phyloP scores from a whole-genome alignment of 2,329 filamentous ascomycete species.

The Teratosphaeria epicoccoides region DNA sequence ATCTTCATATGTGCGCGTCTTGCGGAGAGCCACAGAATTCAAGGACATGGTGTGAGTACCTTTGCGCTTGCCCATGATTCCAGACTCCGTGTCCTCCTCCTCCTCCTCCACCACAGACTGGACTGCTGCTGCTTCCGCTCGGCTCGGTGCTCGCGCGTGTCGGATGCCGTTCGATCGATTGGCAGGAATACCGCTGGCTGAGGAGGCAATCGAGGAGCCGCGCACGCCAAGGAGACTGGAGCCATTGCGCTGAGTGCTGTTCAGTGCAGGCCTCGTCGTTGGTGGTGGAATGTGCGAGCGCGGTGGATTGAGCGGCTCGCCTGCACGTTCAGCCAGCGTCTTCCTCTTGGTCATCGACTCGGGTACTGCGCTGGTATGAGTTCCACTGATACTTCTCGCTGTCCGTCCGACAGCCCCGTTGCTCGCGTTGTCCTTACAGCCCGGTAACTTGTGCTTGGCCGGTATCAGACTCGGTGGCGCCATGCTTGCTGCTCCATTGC shows the following conservation, averaged over 20 bases:
- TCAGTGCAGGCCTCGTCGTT: conserved; percentile 3
- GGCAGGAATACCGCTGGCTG: conserved; percentile 35
- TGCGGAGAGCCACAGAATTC: conserved; percentile 25
- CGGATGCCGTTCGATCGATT: conserved; percentile 33
- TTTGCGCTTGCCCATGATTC: conserved; percentile 31
- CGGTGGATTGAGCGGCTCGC: conserved; percentile 30
- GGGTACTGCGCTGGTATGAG: conserved; percentile 23
- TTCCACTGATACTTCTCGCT: not conserved
- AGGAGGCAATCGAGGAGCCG: conserved; percentile 32
- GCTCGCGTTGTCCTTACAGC: conserved; percentile 29
- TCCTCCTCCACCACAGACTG: conserved; percentile 11
- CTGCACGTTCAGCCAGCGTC: conserved; percentile 39
- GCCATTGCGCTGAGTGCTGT: not conserved
- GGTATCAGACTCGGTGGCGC: conserved; percentile 8
- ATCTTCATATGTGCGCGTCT: conserved; percentile 23
- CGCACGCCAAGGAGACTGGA: conserved; percentile 30
- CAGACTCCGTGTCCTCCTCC: conserved; percentile 26
- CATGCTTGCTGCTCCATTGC: conserved; percentile 23
- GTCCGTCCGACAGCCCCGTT: not conserved
- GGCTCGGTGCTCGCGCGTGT: conserved; percentile 6
- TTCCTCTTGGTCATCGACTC: conserved; percentile 42
- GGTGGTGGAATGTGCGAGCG: conserved; percentile 17
- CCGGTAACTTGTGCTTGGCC: conserved; percentile 42
- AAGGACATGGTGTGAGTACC: conserved; percentile 35
- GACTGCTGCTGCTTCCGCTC: conserved; percentile 1